Percentiles rank a stretch among this genome's conserved stretches.
Evolutionary conservation across 768 basidiomycete genomes (phyloP).

Genomic region (Mycena vitilis): DNA sequence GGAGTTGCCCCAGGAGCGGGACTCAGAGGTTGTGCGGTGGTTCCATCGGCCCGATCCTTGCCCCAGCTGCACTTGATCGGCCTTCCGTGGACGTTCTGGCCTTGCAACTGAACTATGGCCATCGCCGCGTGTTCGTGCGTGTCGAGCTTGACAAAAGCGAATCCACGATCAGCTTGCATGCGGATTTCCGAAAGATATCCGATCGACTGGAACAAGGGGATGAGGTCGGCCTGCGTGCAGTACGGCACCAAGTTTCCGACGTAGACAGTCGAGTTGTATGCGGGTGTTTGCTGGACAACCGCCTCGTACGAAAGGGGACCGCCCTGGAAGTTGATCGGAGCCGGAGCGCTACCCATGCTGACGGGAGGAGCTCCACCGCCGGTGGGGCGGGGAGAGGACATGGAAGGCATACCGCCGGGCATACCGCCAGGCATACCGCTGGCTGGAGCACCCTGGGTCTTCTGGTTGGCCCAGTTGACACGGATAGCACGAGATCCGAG

Average conservation of each 20-base stretch:
- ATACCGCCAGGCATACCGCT: constrained; percentile 29
- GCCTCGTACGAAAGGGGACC: constrained; percentile 92
- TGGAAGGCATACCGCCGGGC: constrained; percentile 32
- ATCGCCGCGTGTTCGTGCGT: constrained; percentile 98
- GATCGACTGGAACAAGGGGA: constrained; percentile 98
- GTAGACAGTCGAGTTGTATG: constrained; percentile 96
- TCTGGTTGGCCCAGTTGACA: constrained; percentile 99
- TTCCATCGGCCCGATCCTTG: constrained; percentile 89
- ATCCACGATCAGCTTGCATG: constrained; percentile 99
- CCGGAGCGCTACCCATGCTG: constrained; percentile 73
- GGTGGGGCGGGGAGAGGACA: constrained; percentile 54
- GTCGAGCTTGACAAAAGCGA: constrained; percentile 98
- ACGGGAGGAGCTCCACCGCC: constrained; percentile 47
- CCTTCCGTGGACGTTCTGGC: constrained; percentile 96
- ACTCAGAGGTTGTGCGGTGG: constrained; percentile 68
- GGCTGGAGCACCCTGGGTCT: constrained; percentile 81
- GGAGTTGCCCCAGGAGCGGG: constrained; percentile 72
- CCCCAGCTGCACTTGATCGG: constrained; percentile 99
- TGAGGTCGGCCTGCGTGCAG: constrained; percentile 96
- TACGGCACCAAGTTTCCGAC: constrained; percentile 99
- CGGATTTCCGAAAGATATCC: constrained; percentile 99
- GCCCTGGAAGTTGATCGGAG: constrained; percentile 91
- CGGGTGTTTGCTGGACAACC: constrained; percentile 93
- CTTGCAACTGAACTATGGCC: constrained; percentile 97
- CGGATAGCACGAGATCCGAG: constrained; percentile 97